Evolutionary conservation across 2,329 filamentous ascomycete species (phyloP).

Genomic region (Aspergillus neotritici): DNA sequence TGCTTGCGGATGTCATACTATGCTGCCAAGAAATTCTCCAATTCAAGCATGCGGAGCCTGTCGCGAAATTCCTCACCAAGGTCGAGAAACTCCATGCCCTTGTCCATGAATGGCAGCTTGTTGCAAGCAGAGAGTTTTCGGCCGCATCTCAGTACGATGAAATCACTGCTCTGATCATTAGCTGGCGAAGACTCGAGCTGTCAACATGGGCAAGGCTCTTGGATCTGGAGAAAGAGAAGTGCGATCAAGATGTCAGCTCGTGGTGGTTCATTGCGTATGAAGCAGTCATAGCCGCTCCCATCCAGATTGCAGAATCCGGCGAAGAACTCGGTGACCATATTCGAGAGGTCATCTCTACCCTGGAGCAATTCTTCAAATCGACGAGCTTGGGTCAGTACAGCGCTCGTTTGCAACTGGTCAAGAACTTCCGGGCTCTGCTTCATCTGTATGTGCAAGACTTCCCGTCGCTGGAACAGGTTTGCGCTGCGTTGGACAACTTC

Average conservation of each 20-base stretch:
- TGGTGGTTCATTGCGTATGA: conserved; percentile 99
- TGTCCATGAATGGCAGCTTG: conserved; percentile 91
- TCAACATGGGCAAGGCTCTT: conserved; percentile 87
- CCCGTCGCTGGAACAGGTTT: conserved; percentile 53
- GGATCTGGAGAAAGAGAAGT: conserved; percentile 73
- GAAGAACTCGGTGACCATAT: conserved; percentile 60
- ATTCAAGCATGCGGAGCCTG: conserved; percentile 71
- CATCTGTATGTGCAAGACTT: conserved; percentile 56
- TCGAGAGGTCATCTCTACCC: conserved; percentile 63
- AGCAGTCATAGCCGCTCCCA: conserved; percentile 70
- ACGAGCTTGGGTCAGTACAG: conserved; percentile 77
- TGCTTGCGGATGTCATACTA: conserved; percentile 70
- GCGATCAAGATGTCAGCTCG: conserved; percentile 68
- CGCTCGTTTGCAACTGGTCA: conserved; percentile 65
- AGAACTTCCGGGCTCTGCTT: conserved; percentile 59
- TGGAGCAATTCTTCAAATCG: conserved; percentile 72
- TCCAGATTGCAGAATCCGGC: conserved; percentile 57
- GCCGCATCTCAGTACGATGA: conserved; percentile 66
- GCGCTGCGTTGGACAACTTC: conserved; percentile 67
- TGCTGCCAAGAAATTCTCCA: conserved; percentile 70
- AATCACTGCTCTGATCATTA: conserved; percentile 73
- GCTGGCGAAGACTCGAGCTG: conserved; percentile 85
- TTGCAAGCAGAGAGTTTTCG: conserved; percentile 74
- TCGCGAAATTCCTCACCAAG: conserved; percentile 79
- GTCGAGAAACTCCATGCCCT: conserved; percentile 80